Conservation (phyloP, 1,139 yeast genomes). For the Yamadazyma sp. region DNA sequence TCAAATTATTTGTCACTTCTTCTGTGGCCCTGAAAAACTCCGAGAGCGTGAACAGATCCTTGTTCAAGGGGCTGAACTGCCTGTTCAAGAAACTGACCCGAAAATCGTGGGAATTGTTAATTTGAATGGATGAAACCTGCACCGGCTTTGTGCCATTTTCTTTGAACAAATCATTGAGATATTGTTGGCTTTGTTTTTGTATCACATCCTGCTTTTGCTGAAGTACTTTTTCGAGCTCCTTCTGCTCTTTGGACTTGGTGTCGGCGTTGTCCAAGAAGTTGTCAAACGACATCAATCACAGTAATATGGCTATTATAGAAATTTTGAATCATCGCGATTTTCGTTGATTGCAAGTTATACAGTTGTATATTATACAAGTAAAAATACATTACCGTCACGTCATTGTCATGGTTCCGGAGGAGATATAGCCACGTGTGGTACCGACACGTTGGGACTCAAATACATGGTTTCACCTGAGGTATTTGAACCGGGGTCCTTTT, state of each 20-base stretch:
- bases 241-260: conserved; percentile 24
- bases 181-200: conserved; percentile 38
- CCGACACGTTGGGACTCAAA: conserved; percentile 12
- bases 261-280: conserved; percentile 14
- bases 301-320: neutral
- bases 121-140: conserved; percentile 46
- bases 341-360: neutral
- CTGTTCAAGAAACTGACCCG: conserved; percentile 51
- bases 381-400: conserved; percentile 2
- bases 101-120: conserved; percentile 53
- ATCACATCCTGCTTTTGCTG: conserved; percentile 33
- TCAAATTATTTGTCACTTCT: conserved; percentile 40
- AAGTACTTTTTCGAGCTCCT: conserved; percentile 30
- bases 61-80: conserved; percentile 55
- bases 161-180: conserved; percentile 41
- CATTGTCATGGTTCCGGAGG: conserved; percentile 29
- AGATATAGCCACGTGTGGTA: conserved; percentile 40
- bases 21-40: conserved; percentile 43
- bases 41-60: conserved; percentile 31
- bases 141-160: conserved; percentile 47
- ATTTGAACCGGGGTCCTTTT: conserved; percentile 8
- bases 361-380: conserved; percentile 1
- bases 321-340: conserved; percentile 18
- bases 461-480: conserved; percentile 11
- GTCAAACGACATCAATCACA: conserved; percentile 10